These are phyloP conservation scores for Cladosporium sp. DNA, from an alignment of 2,329 filamentous ascomycete genomes.

Conservation along the genomic window DNA sequence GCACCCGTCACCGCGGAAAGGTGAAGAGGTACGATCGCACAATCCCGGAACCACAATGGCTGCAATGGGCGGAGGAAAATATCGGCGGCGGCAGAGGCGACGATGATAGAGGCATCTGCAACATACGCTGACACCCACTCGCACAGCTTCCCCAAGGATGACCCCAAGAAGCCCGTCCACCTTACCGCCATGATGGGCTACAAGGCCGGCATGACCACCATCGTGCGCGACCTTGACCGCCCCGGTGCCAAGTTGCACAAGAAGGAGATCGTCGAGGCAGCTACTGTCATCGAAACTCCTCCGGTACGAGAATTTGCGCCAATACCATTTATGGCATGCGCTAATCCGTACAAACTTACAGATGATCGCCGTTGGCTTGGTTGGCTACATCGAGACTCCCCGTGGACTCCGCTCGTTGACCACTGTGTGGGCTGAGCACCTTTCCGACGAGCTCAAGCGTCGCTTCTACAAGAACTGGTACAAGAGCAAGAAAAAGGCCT, in stretches of 20 bases:
- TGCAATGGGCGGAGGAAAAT: background rate
- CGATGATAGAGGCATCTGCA: background rate
- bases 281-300: constrained; percentile 85
- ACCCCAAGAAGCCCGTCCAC: constrained; percentile 99
- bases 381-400: constrained; percentile 99
- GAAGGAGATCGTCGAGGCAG: constrained; percentile 92
- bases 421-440: constrained; percentile 98
- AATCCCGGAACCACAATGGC: background rate
- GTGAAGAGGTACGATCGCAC: constrained; percentile 78
- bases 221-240: constrained; percentile 98
- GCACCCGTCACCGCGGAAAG: constrained; percentile 90
- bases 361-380: constrained; percentile 99
- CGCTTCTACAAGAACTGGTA: constrained; percentile 99
- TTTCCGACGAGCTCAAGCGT: constrained; percentile 97
- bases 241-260: constrained; percentile 99
- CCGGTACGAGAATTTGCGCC: constrained; percentile 58
- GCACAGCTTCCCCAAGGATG: constrained; percentile 96
- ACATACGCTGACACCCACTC: constrained; percentile 3
- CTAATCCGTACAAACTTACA: constrained; percentile 46
- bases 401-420: constrained; percentile 98
- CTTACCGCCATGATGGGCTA: constrained; percentile 97
- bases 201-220: constrained; percentile 99
- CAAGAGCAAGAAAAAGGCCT: constrained; percentile 99
- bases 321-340: constrained; percentile 64
- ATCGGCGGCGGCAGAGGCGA: constrained; percentile 13